Conservation (phyloP, 1,139 yeast species). For the Yamadazyma songkhlaensis region DNA sequence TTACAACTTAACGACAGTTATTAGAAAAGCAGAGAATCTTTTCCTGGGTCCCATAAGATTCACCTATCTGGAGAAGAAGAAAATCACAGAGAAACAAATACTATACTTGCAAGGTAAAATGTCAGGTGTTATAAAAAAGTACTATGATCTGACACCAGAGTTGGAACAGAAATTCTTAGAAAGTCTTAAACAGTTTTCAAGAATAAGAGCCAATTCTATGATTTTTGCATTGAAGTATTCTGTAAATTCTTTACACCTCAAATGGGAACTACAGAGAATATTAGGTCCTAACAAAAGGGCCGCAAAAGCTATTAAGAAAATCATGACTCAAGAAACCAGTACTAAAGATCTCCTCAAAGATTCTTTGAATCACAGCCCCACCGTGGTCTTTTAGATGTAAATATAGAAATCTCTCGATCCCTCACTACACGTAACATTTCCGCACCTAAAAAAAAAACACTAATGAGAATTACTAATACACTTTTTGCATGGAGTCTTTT, state of each 20-base stretch:
- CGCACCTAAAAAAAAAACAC: constrained; percentile 1
- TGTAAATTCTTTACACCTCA: constrained; percentile 21
- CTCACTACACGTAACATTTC: not conserved
- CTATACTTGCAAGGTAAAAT: constrained; percentile 15
- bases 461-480: not conserved
- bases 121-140: constrained; percentile 12
- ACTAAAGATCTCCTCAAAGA: not conserved
- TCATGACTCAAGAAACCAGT: not conserved
- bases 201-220: constrained; percentile 39
- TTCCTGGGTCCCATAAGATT: constrained; percentile 4
- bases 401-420: too few species aligned
- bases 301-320: constrained; percentile 2
- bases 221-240: constrained; percentile 44
- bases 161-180: constrained; percentile 17
- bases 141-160: constrained; percentile 17
- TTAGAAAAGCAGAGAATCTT: constrained; percentile 18
- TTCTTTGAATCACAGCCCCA: not conserved
- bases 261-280: constrained; percentile 30
- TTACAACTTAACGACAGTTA: constrained; percentile 16
- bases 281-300: constrained; percentile 24
- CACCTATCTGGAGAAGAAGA: not conserved
- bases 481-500: not conserved
- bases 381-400: not conserved
- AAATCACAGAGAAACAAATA: constrained; percentile 18
- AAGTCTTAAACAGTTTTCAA: constrained; percentile 22